These are phyloP conservation scores for Brasenia schreberi DNA, from an alignment of 164 flowering plant species.

Conservation along the genomic window DNA sequence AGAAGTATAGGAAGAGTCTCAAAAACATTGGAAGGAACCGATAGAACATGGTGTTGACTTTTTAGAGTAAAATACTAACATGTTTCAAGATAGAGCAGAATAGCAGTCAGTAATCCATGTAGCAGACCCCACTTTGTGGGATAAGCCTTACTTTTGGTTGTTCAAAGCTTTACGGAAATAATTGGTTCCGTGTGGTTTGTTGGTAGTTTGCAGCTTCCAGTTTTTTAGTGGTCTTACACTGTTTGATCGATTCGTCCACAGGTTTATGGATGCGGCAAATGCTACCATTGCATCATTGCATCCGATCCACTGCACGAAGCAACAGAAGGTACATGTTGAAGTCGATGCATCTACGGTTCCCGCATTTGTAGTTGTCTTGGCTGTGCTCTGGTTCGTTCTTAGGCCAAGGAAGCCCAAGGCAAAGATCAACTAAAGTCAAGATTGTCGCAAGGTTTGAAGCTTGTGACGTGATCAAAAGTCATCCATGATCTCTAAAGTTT, in stretches of 20 bases:
- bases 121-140: too few species aligned
- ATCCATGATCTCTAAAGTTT: too few species aligned
- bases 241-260: conserved; percentile 15
- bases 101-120: too few species aligned
- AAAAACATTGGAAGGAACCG: too few species aligned
- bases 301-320: conserved; percentile 78
- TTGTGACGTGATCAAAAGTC: not conserved
- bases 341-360: conserved; percentile 78
- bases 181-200: not conserved
- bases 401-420: conserved; percentile 82
- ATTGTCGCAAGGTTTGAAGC: not conserved
- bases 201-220: not conserved
- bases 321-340: conserved; percentile 67
- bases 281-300: conserved; percentile 58
- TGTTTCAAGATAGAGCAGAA: too few species aligned
- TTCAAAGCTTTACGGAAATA: not conserved
- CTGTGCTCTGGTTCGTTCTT: conserved; percentile 53
- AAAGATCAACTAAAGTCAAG: conserved; percentile 55
- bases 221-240: not conserved
- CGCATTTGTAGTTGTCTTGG: conserved; percentile 58
- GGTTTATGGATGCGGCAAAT: conserved; percentile 65
- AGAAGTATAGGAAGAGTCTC: too few species aligned
- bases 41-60: too few species aligned
- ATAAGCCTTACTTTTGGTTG: not conserved
- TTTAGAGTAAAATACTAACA: too few species aligned